Evolutionary conservation across 768 basidiomycete genomes (phyloP), one percentile per base, ranked within the genome.

Genomic region (Boletus rufocinnamomeus): DNA sequence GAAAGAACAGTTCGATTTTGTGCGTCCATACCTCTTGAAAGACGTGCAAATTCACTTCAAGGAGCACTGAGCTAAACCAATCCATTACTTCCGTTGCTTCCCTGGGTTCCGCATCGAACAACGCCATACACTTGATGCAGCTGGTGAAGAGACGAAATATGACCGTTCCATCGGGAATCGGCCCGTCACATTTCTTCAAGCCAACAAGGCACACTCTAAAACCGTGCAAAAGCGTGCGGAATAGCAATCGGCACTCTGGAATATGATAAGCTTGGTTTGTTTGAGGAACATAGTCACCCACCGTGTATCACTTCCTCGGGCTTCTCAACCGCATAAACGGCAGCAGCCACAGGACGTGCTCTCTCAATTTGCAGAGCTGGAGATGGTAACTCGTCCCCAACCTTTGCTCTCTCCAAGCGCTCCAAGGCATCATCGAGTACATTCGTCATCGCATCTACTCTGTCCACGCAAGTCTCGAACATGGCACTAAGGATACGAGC

Each of bases 11-110:
- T 28, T 86, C 88, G 76, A 98, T 89, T 70, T 93, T 89, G 69
- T 86, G 87, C 37, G 91, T 93, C 94, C 95, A 96, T 34, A 98
- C 91, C 75, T 97, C 94, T 72, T 96, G 91, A 71, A 97, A 95
- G 59, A 95, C 89, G 67, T 96, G 92, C 9, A 91, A 79, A 67
- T 97, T 91, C 65, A 95, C 83, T 70, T 95, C 91, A 38, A 85
- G 73, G 45, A 95, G 81, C 43, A 90, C 85, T 25, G 84, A 82
- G 6, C 84, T 84, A 51, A 90, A 77, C 81, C 88, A 87, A 57
- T 99, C 96, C 66, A 94, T 82, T 6, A 87, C 87, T 69, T 98
- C 95, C 52, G 87, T 82, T 55, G 81, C 79, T 54, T 88, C 84
- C 45, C 84, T 84, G 51, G 82, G 81, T 56, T 88, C 83, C 6